These are phyloP conservation scores for Amanita pseudoporphyria DNA, from an alignment of 768 basidiomycete genomes.

Conservation along the genomic window DNA sequence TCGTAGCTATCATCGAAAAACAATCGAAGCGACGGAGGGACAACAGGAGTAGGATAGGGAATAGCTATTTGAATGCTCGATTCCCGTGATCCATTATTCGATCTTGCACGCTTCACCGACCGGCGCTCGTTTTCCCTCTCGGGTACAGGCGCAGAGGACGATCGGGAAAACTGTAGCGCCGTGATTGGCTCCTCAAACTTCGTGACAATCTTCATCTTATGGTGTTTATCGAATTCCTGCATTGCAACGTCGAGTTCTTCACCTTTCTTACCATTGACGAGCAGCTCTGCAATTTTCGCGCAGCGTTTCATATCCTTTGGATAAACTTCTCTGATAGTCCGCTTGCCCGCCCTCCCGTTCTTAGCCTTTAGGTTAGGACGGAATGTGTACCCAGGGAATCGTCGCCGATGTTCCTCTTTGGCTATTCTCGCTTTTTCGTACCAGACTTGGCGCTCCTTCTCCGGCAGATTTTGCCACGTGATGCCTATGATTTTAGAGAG, in stretches of 20 bases:
- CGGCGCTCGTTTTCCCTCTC: constrained; percentile 22
- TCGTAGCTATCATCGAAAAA: neutral
- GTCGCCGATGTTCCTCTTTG: constrained; percentile 67
- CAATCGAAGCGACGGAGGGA: neutral
- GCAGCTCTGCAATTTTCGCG: constrained; percentile 54
- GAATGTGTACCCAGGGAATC: constrained; percentile 75
- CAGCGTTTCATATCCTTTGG: constrained; percentile 60
- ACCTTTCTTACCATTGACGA: constrained; percentile 58
- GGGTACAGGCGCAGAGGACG: constrained; percentile 50
- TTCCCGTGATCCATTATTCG: neutral
- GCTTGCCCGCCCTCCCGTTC: constrained; percentile 37
- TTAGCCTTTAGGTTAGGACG: constrained; percentile 52
- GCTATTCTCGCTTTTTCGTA: constrained; percentile 66
- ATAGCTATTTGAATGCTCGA: neutral
- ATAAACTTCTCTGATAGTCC: constrained; percentile 57
- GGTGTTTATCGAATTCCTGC: constrained; percentile 49
- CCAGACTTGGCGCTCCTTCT: constrained; percentile 72
- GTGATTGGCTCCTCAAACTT: constrained; percentile 74
- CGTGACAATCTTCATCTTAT: constrained; percentile 56
- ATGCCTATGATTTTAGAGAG: constrained; percentile 79
- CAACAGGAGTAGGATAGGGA: too few relatives aligned
- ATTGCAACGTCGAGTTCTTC: constrained; percentile 45
- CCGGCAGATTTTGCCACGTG: constrained; percentile 72
- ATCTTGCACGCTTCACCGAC: neutral
- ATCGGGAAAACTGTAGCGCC: constrained; percentile 59